Evolutionary conservation across 1,284 basidiomycete genomes (phyloP).

Genomic region (Puccinia coronata): DNA sequence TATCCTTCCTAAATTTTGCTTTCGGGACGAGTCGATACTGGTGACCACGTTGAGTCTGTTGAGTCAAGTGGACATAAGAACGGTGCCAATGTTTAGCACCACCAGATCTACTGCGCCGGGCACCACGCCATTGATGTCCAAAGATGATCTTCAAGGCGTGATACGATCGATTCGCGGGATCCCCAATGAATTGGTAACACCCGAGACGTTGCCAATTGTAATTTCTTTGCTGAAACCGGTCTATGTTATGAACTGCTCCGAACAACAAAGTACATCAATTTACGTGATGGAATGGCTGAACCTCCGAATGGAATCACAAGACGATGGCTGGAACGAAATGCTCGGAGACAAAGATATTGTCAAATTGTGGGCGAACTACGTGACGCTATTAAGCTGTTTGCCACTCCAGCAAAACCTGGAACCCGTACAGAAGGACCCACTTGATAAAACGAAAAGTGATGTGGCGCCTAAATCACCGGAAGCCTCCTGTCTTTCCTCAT

Average conservation of each 20-base stretch:
- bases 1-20: conserved; percentile 41
- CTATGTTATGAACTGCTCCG: conserved; percentile 27
- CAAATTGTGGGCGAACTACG: conserved; percentile 43
- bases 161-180: conserved; percentile 42
- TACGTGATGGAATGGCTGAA: conserved; percentile 47
- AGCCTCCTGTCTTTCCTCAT: conserved; percentile 32
- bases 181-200: conserved; percentile 42
- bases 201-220: conserved; percentile 38
- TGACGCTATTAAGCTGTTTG: conserved; percentile 37
- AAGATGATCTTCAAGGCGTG: conserved; percentile 38
- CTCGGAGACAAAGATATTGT: conserved; percentile 40
- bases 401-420: conserved; percentile 18
- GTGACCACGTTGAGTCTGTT: conserved; percentile 46
- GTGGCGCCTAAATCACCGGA: not conserved
- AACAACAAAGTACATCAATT: conserved; percentile 20
- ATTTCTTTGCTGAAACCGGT: conserved; percentile 37
- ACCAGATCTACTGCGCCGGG: not conserved
- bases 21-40: conserved; percentile 34
- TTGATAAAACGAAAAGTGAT: not conserved
- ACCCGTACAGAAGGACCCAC: not conserved
- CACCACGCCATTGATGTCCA: conserved; percentile 14
- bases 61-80: conserved; percentile 46
- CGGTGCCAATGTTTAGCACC: conserved; percentile 38
- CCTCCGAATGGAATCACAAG: conserved; percentile 28
- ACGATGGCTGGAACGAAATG: conserved; percentile 47